Base-by-base conservation (phyloP, 139 green algal genomes). In the Trebouxia sp. region DNA sequence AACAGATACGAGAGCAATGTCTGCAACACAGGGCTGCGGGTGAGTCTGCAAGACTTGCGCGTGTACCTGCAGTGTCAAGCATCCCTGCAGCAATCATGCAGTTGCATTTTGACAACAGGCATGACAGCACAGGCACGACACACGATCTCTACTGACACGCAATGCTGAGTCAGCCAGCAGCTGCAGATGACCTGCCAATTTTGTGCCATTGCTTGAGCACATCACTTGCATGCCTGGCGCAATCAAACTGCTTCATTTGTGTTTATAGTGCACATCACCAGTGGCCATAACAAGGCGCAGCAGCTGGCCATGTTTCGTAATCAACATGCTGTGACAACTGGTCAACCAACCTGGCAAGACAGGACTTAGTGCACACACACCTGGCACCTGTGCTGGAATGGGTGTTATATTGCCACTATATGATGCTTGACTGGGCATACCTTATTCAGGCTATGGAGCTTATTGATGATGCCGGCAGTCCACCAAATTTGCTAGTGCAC, bases 361-460 rank as follows among this genome's bases (percentile, higher is more conserved):
- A n/a, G n/a, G n/a, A n/a, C 5, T 38, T 6, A 69, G 17, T 69
- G 22, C n/a, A 35, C 56, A 69, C 56, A 69, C 11, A 69, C 15
- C 56, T 30, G 30, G 56, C 11, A 39, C n/a, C 22, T 69, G 56
- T 35, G n/a, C 17, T 69, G 4, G 56, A n/a, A n/a, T n/a, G n/a
- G n/a, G n/a, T n/a, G n/a, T n/a, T n/a, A n/a, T n/a, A n/a, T n/a
- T n/a, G n/a, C n/a, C n/a, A n/a, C n/a, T n/a, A n/a, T n/a, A n/a
- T n/a, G n/a, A n/a, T n/a, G n/a, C n/a, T n/a, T n/a, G n/a, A n/a
- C 26, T 43, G 15, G n/a, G n/a, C n/a, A n/a, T n/a, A n/a, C n/a
- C n/a, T n/a, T n/a, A n/a, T n/a, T n/a, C 84, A 91, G 70, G 87
- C 88, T 3, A 84, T 86, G 79, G 86, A 90, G 10, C 37, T 92